Evolutionary conservation across 139 green algal genomes (phyloP), one percentile per base, ranked within the genome.

Genomic region (Prasinococcaceae sp.): DNA sequence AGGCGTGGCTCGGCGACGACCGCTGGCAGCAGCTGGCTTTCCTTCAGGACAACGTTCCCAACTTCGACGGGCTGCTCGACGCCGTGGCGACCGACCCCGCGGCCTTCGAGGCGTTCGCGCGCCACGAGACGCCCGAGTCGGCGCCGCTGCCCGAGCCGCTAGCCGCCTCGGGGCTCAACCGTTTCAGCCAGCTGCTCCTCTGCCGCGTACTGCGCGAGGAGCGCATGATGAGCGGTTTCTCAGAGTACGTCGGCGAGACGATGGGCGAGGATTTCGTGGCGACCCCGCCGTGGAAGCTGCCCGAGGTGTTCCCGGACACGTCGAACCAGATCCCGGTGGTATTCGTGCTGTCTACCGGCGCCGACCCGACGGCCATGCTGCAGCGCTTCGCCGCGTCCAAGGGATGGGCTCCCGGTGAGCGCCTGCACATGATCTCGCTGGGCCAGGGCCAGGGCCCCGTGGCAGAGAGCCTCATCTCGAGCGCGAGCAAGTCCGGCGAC

Each of bases 311-410:
- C 55, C 52, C 65, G 5, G 82, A 92, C 61, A 86, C 74, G 8
- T 73, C 47, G 3, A 57, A 48, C 33, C 46, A 45, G n/a, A 84
- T 65, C 2, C 83, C 83, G 47, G 64, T 88, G 56, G 85, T 90
- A 50, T 90, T 92, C 68, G 76, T 93, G 25, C 70, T 93, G 29
- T 83, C 74, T 23, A 81, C 75, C n/a, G 81, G 81, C 0, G 79
- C 79, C 4, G 83, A 90, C 65, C 81, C 83, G 10, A 83, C 73
- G 2, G 46, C 37, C 14, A 62, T 82, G 68, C 65, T 90, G 52
- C 77, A 85, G 68, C 60, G 76, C 8, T 86, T 90, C 67, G 79
- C 65, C 1, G 73, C 79, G 69, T 74, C 65, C 50, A 66, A 65
- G 39, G 77, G 71, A 22, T 73, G 63, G 61, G 25, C 48, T 23